Conservation (phyloP, 352 stramenopile genomes). For the Phytophthora lateralis region DNA sequence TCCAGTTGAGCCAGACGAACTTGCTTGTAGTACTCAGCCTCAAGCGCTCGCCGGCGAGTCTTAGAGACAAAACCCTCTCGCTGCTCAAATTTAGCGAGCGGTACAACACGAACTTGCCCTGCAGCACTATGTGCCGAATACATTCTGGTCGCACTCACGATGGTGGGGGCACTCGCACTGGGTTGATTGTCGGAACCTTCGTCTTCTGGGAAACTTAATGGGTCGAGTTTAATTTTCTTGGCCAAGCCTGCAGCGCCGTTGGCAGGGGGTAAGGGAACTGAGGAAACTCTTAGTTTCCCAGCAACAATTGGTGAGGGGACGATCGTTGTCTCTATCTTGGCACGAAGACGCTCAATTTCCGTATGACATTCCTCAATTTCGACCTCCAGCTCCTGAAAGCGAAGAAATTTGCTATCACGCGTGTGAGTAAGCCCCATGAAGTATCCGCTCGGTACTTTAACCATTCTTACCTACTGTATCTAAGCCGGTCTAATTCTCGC, state of each 20-base stretch:
- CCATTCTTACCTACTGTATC: conserved; percentile 52
- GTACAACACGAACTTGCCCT: conserved; percentile 29
- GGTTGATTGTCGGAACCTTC: neutral
- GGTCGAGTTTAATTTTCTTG: conserved; percentile 27
- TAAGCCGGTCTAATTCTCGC: conserved; percentile 55
- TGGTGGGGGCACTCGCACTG: neutral
- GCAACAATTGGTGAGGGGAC: conserved; percentile 30
- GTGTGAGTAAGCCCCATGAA: conserved; percentile 4
- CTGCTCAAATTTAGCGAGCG: conserved; percentile 10
- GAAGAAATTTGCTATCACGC: conserved; percentile 64
- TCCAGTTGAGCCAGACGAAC: conserved; percentile 69
- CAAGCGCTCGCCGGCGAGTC: conserved; percentile 51
- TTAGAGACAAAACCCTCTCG: conserved; percentile 66
- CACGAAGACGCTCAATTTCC: conserved; percentile 59
- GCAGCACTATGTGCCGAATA: conserved; percentile 8
- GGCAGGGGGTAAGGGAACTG: neutral
- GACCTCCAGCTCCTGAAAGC: conserved; percentile 64
- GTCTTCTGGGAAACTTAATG: conserved; percentile 9
- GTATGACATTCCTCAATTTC: conserved; percentile 63
- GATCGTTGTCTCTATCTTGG: conserved; percentile 23
- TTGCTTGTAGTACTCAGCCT: conserved; percentile 74
- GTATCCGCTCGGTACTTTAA: neutral
- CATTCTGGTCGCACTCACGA: neutral
- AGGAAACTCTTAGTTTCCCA: conserved; percentile 55
- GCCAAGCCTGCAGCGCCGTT: conserved; percentile 3